Evolutionary conservation across 768 basidiomycete genomes (phyloP).

Genomic region (Rhizopogon salebrosus): DNA sequence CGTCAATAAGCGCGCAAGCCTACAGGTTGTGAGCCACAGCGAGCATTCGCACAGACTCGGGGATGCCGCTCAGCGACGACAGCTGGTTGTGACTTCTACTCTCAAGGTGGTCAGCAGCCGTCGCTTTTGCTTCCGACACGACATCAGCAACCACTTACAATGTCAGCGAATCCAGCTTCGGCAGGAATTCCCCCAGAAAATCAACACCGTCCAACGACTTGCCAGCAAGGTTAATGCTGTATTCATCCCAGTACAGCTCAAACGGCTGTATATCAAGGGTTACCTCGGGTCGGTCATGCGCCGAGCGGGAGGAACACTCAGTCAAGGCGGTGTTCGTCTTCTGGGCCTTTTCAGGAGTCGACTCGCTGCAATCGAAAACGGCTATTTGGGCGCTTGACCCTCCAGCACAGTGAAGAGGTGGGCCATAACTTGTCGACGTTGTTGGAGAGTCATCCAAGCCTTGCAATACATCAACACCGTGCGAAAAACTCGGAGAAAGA

Average conservation of each 20-base stretch:
- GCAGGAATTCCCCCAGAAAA: conserved; percentile 84
- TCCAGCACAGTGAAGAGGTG: too few relatives aligned
- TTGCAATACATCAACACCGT: conserved; percentile 9
- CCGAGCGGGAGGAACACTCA: conserved; percentile 92
- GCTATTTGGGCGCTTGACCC: conserved; percentile 26
- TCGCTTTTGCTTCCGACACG: conserved; percentile 2
- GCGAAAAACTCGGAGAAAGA: background rate
- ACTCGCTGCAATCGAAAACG: conserved; percentile 14
- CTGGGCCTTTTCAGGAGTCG: conserved; percentile 29
- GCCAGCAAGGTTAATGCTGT: conserved; percentile 61
- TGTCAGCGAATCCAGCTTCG: conserved; percentile 65
- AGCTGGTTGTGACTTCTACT: conserved; percentile 68
- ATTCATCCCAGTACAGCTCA: conserved; percentile 89
- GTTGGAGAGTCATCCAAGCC: conserved; percentile 52
- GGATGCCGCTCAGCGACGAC: conserved; percentile 78
- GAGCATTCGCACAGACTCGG: conserved; percentile 65
- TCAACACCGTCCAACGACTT: conserved; percentile 62
- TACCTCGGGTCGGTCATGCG: conserved; percentile 86
- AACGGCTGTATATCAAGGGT: conserved; percentile 97
- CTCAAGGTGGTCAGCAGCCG: conserved; percentile 12
- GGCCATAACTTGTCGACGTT: conserved; percentile 43
- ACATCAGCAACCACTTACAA: conserved; percentile 50
- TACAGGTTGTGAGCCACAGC: conserved; percentile 75
- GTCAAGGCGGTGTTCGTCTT: conserved; percentile 66
- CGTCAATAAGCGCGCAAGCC: conserved; percentile 12